These are phyloP conservation scores for Diversispora eburnea DNA, from an alignment of 192 early-diverging fungal genomes.

Conservation along the genomic window DNA sequence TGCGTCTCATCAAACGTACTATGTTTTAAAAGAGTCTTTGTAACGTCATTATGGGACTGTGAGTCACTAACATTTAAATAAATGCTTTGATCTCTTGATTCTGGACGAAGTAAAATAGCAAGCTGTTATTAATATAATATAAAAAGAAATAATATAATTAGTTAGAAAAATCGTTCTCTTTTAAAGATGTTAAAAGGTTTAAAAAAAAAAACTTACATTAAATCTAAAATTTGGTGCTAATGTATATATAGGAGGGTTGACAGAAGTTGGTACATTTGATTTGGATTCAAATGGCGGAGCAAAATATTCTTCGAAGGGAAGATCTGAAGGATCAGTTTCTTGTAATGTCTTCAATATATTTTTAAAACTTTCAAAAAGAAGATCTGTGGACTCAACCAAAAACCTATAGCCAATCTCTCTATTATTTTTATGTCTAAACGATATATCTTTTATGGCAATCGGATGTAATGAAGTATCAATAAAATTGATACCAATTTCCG, in stretches of 20 bases:
- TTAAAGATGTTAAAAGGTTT: too few relatives aligned
- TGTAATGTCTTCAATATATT: conserved; percentile 41
- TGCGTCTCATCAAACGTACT: conserved; percentile 52
- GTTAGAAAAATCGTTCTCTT: too few relatives aligned
- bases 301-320: conserved; percentile 44
- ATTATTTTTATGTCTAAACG: neutral
- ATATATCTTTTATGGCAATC: conserved; percentile 22
- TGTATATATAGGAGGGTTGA: conserved; percentile 39
- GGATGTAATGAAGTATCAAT: conserved; percentile 32
- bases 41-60: neutral
- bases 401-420: conserved; percentile 19
- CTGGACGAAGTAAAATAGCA: neutral
- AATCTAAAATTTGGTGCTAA: conserved; percentile 34
- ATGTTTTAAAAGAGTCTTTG: conserved; percentile 6
- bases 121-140: too few relatives aligned
- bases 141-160: too few relatives aligned
- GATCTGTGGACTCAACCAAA: conserved; percentile 38
- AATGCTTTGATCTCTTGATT: conserved; percentile 9
- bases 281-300: conserved; percentile 26
- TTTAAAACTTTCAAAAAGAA: conserved; percentile 36
- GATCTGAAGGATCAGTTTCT: conserved; percentile 23
- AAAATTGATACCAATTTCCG: conserved; percentile 33
- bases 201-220: conserved; percentile 15
- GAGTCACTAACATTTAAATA: conserved; percentile 20
- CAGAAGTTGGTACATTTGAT: neutral